Percentiles rank a stretch among this genome's conserved stretches.
phyloP scores from a whole-genome alignment of 306 rosid genomes.

The Corylus americana region DNA sequence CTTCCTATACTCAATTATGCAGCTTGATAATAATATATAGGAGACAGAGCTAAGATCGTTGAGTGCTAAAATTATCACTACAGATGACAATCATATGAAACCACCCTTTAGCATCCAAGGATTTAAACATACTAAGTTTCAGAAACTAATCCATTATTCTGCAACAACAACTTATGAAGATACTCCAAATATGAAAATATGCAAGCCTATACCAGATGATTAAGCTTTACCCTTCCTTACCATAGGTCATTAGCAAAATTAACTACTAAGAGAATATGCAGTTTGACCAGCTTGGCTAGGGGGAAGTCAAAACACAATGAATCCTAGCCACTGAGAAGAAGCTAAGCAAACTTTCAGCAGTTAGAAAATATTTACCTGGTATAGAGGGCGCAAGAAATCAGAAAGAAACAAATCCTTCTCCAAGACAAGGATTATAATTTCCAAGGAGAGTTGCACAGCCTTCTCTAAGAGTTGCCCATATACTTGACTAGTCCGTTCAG shows the following conservation, averaged over 20 bases:
- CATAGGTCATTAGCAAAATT: neutral
- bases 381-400: conserved; percentile 92
- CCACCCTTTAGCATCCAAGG: neutral
- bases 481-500: conserved; percentile 74
- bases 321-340: neutral
- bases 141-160: neutral
- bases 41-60: neutral
- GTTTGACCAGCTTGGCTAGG: neutral
- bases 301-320: neutral
- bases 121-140: neutral
- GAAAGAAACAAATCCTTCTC: conserved; percentile 86
- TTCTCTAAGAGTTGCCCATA: conserved; percentile 87
- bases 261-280: neutral
- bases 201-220: neutral
- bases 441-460: conserved; percentile 85
- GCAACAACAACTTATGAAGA: too few relatives aligned
- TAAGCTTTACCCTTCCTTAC: neutral
- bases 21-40: neutral
- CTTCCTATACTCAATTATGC: neutral
- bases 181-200: neutral
- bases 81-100: neutral
- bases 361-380: conserved; percentile 58
- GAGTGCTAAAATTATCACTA: neutral
- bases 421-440: conserved; percentile 74
- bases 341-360: neutral